Conservation (phyloP, 805 yeast genomes). For the Clavispora vitiphila region DNA sequence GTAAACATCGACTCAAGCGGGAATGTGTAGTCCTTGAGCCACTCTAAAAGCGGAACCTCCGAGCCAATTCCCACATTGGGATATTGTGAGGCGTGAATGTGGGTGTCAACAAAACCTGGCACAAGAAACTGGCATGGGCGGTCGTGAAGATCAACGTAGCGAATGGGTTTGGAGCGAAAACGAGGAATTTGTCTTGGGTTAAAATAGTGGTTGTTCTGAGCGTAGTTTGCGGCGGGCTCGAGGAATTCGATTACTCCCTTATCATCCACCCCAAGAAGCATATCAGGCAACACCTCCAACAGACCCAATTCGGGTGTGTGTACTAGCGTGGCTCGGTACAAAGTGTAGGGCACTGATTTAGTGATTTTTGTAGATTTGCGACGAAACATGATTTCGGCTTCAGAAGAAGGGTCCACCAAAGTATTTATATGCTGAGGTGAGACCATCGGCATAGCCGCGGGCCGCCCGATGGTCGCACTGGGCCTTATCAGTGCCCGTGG, state of each 20-base stretch:
- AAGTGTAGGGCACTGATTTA: constrained; percentile 23
- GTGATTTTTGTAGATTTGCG: not conserved
- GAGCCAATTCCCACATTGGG: constrained; percentile 64
- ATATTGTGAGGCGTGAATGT: constrained; percentile 42
- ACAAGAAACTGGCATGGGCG: constrained; percentile 55
- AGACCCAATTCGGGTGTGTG: constrained; percentile 63
- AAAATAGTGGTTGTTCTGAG: constrained; percentile 5
- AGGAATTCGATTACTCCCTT: constrained; percentile 50
- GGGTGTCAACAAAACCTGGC: constrained; percentile 44
- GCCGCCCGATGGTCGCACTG: not conserved
- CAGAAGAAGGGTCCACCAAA: no score
- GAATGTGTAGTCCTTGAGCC: constrained; percentile 86
- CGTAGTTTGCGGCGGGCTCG: constrained; percentile 8
- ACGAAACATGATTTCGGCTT: not conserved
- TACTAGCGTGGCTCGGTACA: constrained; percentile 65
- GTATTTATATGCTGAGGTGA: not conserved
- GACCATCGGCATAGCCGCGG: not conserved
- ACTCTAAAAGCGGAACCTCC: constrained; percentile 76
- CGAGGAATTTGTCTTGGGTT: not conserved
- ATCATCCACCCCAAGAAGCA: constrained; percentile 59
- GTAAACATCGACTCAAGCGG: constrained; percentile 72
- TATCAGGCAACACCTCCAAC: constrained; percentile 50
- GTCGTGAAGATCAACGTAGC: constrained; percentile 25
- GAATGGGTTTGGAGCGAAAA: constrained; percentile 5
- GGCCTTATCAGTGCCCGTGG: not conserved